Percentiles rank a stretch among this genome's conserved stretches.
Evolutionary conservation across 1,139 yeast genomes (phyloP).

Genomic region (Kodamaea plutei): DNA sequence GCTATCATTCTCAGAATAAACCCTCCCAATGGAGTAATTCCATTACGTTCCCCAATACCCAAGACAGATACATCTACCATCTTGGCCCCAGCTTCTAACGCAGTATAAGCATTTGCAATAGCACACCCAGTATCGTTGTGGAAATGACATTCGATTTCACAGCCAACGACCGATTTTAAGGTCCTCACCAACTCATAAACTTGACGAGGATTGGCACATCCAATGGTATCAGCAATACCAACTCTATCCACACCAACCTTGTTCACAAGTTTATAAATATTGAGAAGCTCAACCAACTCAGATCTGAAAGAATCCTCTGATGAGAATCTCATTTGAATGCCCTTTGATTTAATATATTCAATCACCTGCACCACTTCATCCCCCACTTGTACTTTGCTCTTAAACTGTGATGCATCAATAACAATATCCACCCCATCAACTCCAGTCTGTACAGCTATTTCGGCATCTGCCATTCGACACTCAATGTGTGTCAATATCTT

Average conservation of each 20-base stretch:
- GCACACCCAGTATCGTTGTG: conserved; percentile 63
- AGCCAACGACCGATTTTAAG: conserved; percentile 50
- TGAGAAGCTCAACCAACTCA: conserved; percentile 53
- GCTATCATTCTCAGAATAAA: conserved; percentile 61
- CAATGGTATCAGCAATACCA: conserved; percentile 61
- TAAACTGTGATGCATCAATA: conserved; percentile 54
- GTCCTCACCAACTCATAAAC: conserved; percentile 57
- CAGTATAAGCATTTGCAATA: conserved; percentile 58
- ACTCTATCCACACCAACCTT: conserved; percentile 58
- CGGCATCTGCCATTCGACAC: conserved; percentile 60
- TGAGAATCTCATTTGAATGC: conserved; percentile 53
- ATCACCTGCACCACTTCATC: conserved; percentile 57
- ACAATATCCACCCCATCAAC: conserved; percentile 61
- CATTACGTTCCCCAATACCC: conserved; percentile 61
- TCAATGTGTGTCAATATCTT: conserved; percentile 55
- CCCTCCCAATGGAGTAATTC: conserved; percentile 59
- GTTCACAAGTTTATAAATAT: conserved; percentile 54
- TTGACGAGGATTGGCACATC: conserved; percentile 60
- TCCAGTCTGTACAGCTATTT: conserved; percentile 56
- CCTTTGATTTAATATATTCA: conserved; percentile 55
- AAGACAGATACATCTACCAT: conserved; percentile 54
- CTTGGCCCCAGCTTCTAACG: conserved; percentile 59
- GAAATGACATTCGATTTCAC: conserved; percentile 60
- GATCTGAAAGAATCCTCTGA: conserved; percentile 58
- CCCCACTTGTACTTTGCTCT: conserved; percentile 51